phyloP scores from a whole-genome alignment of 345 rosid species.

The Citrus hindsii region DNA sequence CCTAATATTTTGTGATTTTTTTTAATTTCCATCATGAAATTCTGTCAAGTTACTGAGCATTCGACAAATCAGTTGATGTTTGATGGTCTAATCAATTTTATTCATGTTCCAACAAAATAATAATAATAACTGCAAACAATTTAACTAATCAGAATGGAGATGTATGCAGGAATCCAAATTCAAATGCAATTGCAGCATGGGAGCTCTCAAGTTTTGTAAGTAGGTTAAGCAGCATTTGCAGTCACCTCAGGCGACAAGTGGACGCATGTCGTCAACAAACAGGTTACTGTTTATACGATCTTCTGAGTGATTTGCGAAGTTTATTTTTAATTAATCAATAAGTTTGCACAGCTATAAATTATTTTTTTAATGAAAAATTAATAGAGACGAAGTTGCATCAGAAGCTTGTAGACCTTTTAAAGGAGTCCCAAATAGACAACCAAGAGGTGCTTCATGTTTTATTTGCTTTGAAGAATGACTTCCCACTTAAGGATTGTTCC shows the following conservation, averaged over 20 bases:
- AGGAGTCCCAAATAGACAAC: slow-evolving; percentile 47
- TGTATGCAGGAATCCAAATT: slow-evolving; percentile 33
- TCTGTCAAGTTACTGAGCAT: not conserved
- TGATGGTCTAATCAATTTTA: not conserved
- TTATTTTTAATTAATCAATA: not conserved
- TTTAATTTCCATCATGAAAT: not conserved
- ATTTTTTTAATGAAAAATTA: slow-evolving; percentile 9
- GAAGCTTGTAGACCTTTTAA: slow-evolving; percentile 44
- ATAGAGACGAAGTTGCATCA: slow-evolving; percentile 54
- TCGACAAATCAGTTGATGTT: not conserved
- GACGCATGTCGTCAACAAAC: slow-evolving; percentile 49
- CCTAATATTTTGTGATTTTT: slow-evolving; percentile 1
- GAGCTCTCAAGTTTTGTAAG: slow-evolving; percentile 57
- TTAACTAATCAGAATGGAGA: not conserved
- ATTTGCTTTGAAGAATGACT: slow-evolving; percentile 48
- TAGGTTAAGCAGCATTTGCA: slow-evolving; percentile 38
- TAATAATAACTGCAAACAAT: no score
- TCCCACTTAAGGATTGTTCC: slow-evolving; percentile 56
- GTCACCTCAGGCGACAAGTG: slow-evolving; percentile 45
- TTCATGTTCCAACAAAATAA: not conserved
- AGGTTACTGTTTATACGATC: slow-evolving; percentile 36
- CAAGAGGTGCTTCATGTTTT: slow-evolving; percentile 56
- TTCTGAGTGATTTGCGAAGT: slow-evolving; percentile 3
- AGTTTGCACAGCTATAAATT: not conserved
- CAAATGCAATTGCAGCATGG: slow-evolving; percentile 46